Evolutionary conservation across 805 yeast genomes (phyloP), one percentile per base, ranked within the genome.

Genomic region (Lipomyces yamadae): DNA sequence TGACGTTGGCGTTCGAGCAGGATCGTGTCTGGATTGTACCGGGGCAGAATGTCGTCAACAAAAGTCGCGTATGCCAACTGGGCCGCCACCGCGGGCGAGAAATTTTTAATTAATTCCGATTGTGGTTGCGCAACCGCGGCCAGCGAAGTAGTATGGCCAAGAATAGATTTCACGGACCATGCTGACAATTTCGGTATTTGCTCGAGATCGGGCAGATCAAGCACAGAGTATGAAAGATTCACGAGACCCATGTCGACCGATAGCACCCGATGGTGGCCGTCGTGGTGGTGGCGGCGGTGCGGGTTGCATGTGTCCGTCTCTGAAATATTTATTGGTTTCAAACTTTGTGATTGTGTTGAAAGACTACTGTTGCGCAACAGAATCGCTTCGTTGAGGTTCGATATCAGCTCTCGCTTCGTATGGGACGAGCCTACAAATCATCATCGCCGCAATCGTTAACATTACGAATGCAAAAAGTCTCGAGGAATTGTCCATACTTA

Each of bases 1-100:
- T 80, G 78, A 56, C 89, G 72, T 71, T 85, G 89, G 65, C 86
- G 73, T 71, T 85, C 89, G 4, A 85, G 75, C 10, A 84, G 70
- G 3, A 82, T 77, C 2, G 81, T 67, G 67, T 83, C 81, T 0
- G 85, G 83, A 0, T 66, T 32, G 0, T 39, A 60, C 59, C 48
- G 34, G 15, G 67, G 63, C 13, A 64, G 64, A 35, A 64, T 33
- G 29, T 53, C 15, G n/a, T 63, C 60, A 3, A 60, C 61, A 24
- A 64, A 64, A 5, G 58, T n/a, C 18, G 50, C 15, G 60, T 64
- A 64, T 7, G 67, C 63, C 7, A 64, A 35, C n/a, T 45, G 45
- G 6, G 67, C 65, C 15, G 65, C 65, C n/a, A 42, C 13, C 5
- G 62, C 34, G 7, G 65, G 58, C 4, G 62, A n/a, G 37, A 61